Base-by-base conservation (phyloP, 2,329 filamentous ascomycete species). In the Fusarium sp. region DNA sequence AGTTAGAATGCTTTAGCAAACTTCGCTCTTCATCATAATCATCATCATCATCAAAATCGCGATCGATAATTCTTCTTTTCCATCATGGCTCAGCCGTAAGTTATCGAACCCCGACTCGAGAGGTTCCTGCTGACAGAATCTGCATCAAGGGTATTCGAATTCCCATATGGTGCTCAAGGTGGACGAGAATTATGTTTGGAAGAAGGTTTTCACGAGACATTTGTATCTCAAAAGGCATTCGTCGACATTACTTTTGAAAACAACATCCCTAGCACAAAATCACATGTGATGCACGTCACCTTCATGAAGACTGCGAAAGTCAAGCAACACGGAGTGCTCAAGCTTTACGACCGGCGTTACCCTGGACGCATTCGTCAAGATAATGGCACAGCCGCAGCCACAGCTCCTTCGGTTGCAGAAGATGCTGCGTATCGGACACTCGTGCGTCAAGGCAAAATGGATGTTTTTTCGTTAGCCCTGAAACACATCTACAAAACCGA, bases 401-500 rank as follows among this genome's bases (percentile, higher is more conserved):
- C 11, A 14, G 7, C 7, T 15, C 56, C 2, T 41, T 22, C 9
- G 26, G 2, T 12, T 11, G 17, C 2, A 60, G 24, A 17, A 35
- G 57, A 52, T n/a, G n/a, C 7, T 12, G 36, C 28, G 2, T 60
- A 26, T 41, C n/a, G 13, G 7, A 5, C 8, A 14, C 26, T 60
- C 1, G 3, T 60, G 13, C 15, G 33, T 8, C 22, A 11, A 6
- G 35, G 44, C 3, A 7, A 8, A 6, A 47, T 48, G 15, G 0
- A 20, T 5, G 22, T 5, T 24, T 18, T 59, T 31, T 15, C 1
- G n/a, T 18, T 13, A 18, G 20, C 10, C 13, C 6, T 47, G 5
- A 1, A 22, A 22, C n/a, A 12, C 5, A 57, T 3, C 11, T 33
- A 14, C 8, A 1, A n/a, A 15, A 22, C 1, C 5, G 5, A 9